Evolutionary conservation across 441 rosid species (phyloP).

Genomic region (Eutrema salsugineum): DNA sequence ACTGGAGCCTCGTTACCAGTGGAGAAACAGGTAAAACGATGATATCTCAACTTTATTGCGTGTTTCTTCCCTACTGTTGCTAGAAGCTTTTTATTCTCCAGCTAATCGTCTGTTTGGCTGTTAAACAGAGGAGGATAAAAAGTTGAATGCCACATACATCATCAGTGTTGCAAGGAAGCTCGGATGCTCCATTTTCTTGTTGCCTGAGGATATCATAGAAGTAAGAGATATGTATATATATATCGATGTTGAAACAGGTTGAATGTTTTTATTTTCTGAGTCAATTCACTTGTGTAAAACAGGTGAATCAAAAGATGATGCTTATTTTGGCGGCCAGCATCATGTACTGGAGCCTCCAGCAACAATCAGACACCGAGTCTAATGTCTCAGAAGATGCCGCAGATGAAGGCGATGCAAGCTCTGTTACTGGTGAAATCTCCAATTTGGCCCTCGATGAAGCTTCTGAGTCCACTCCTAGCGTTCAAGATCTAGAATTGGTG

Average conservation of each 20-base stretch:
- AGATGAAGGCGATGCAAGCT: conserved; percentile 35
- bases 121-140: conserved; percentile 91
- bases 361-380: conserved; percentile 39
- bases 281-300: conserved; percentile 15
- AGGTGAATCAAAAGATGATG: conserved; percentile 98
- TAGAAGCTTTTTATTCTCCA: neutral
- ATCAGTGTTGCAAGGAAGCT: conserved; percentile 98
- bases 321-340: conserved; percentile 84
- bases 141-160: conserved; percentile 85
- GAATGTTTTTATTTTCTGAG: neutral
- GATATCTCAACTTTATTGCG: neutral
- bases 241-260: neutral
- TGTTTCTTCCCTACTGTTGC: neutral
- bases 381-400: conserved; percentile 32
- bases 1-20: conserved; percentile 85
- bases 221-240: conserved; percentile 32
- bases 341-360: conserved; percentile 92
- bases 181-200: conserved; percentile 95
- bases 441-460: conserved; percentile 37
- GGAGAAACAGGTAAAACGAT: conserved; percentile 69
- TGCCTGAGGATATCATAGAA: conserved; percentile 98
- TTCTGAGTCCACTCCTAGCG: conserved; percentile 27
- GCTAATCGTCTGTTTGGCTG: conserved; percentile 11
- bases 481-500: conserved; percentile 12
- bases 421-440: conserved; percentile 39